Base-by-base conservation (phyloP, 2,329 filamentous ascomycete genomes). In the Paraphoma sp. region DNA sequence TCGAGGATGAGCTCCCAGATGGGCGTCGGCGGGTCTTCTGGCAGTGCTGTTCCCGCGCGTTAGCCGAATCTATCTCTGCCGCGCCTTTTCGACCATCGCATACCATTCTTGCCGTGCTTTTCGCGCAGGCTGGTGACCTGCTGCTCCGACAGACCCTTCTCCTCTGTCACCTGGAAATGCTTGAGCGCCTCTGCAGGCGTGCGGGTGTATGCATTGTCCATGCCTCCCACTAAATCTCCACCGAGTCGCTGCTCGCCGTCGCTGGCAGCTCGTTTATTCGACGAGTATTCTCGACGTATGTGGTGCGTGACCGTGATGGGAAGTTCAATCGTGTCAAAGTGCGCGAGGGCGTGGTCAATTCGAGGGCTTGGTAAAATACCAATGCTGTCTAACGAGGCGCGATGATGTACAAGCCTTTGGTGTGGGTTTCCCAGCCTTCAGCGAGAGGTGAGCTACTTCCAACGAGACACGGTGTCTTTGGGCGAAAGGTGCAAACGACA, bases 1-100 rank as follows among this genome's bases (percentile, higher is more conserved):
- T 99, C 95, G 56, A 99, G 85, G 53, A 99, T 92, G 62, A 99
- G 88, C 80, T 98, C 87, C 95, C 94, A 99, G 46, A 99, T 77
- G 40, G 95, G 95, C 31, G 95, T 99, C 3, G 95, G 93, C 51
- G 95, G 95, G 64, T 99, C 95, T 81, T 99, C 95, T 45, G 87
- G 85, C 53, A 92, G 83, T 54, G 88, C 88, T 91, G 61, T 64
- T 48, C 7, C 30, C 31, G 30, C 29, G 18, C 16, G 11, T 46
- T 48, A 18, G 40, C 40, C 12, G 40, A 8, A 17, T 8, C 11
- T 7, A 7, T 23, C 41, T 14, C 23, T 23, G 23, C 23, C 23
- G 23, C 23, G 23, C 23, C 23, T 23, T 23, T 5, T 23, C 23
- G 23, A 23, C 23, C 23, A 5, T 23, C 23, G 62, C 68, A 68